Conservation (phyloP, 495 filamentous ascomycete species). For the Lepidopterella palustris region DNA sequence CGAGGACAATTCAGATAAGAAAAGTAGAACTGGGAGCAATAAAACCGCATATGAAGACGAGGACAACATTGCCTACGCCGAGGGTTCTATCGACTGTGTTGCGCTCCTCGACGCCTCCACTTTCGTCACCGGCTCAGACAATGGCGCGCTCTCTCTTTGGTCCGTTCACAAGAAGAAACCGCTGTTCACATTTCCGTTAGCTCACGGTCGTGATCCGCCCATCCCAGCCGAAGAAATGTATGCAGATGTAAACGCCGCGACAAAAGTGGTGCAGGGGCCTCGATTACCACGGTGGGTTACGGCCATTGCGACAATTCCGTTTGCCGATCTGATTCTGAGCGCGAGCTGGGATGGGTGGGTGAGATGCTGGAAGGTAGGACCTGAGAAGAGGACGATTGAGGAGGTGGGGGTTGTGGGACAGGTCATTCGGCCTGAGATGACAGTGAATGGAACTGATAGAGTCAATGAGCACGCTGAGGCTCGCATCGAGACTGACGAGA, state of each 20-base stretch:
- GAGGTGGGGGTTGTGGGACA: slow-evolving; percentile 58
- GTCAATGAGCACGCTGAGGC: too few relatives aligned
- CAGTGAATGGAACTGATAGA: background rate
- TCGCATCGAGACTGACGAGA: slow-evolving; percentile 10
- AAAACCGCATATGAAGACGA: slow-evolving; percentile 10
- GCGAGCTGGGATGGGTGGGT: slow-evolving; percentile 92
- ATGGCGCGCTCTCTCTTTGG: slow-evolving; percentile 82
- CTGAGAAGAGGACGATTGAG: slow-evolving; percentile 72
- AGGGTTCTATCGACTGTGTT: slow-evolving; percentile 85
- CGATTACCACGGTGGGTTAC: slow-evolving; percentile 77
- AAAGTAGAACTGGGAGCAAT: slow-evolving; percentile 12
- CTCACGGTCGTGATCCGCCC: slow-evolving; percentile 75
- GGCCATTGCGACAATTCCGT: slow-evolving; percentile 75
- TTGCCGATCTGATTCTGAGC: slow-evolving; percentile 77
- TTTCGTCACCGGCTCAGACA: slow-evolving; percentile 91
- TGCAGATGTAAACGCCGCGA: slow-evolving; percentile 56
- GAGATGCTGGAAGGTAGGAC: slow-evolving; percentile 73
- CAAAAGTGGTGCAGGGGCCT: slow-evolving; percentile 44
- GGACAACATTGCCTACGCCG: slow-evolving; percentile 48
- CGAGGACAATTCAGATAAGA: slow-evolving; percentile 15
- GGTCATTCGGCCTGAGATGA: background rate
- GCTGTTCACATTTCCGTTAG: slow-evolving; percentile 66
- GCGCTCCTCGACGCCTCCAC: slow-evolving; percentile 82
- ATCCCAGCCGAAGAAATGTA: slow-evolving; percentile 58
- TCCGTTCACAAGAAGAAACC: slow-evolving; percentile 90